A percentile compares a stretch with the other conserved stretches of the same genome.
These are phyloP conservation scores for Bipolaris oryzae DNA, from an alignment of 2,329 filamentous ascomycete species.

Conservation along the genomic window DNA sequence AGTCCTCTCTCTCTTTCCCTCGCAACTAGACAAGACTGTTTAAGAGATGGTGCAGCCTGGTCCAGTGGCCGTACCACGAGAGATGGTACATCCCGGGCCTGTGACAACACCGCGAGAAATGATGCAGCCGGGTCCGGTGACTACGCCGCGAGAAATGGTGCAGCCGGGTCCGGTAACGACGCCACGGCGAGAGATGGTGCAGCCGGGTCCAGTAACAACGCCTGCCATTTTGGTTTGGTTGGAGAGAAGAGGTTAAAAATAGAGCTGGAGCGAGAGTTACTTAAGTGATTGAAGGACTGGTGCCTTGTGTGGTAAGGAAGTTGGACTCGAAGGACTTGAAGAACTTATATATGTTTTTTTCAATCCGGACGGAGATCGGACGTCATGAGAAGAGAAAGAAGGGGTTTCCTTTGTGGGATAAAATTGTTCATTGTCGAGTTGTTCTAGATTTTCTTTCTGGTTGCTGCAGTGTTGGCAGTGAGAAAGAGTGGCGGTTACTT, in stretches of 20 bases:
- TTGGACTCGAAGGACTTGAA: background rate
- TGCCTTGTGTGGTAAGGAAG: background rate
- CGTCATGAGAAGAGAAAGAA: background rate
- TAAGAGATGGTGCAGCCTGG: background rate
- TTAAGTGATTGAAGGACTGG: background rate
- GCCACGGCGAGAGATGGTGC: background rate
- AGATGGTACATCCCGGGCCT: background rate
- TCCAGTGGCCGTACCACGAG: too few species aligned
- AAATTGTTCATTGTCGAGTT: background rate
- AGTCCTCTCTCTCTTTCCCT: background rate
- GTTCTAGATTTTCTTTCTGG: background rate
- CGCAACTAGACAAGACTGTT: background rate
- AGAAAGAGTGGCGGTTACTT: background rate
- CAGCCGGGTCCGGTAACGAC: background rate
- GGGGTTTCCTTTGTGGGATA: background rate
- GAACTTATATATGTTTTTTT: background rate
- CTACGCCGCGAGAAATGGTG: background rate
- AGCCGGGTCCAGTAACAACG: background rate
- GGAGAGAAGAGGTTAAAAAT: background rate
- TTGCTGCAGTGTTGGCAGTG: background rate
- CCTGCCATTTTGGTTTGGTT: constrained; percentile 1
- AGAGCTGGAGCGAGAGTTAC: background rate
- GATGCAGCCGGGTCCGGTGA: background rate
- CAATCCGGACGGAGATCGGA: background rate
- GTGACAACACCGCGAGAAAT: background rate